Evolutionary conservation across 495 filamentous ascomycete genomes (phyloP).

Genomic region (Tuber calosporum): DNA sequence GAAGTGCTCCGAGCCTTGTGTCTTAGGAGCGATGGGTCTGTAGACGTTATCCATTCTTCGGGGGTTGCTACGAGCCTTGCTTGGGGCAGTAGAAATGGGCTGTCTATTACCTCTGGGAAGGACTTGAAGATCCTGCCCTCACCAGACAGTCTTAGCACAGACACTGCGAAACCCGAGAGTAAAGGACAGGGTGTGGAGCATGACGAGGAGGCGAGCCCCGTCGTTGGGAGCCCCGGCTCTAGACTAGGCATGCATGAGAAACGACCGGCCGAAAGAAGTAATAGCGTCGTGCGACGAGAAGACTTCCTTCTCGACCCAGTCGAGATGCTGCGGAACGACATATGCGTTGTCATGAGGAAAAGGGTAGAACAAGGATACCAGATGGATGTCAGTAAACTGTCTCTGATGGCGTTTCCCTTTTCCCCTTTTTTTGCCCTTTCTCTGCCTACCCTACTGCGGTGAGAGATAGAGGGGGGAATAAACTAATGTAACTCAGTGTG

Average conservation of each 20-base stretch:
- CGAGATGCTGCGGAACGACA: conserved; percentile 32
- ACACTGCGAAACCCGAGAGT: background rate
- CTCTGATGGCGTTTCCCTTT: background rate
- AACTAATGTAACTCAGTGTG: conserved; percentile 9
- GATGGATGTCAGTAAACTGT: conserved; percentile 21
- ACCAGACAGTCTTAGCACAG: conserved; percentile 4
- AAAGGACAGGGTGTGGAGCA: background rate
- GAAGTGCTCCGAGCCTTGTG: conserved; percentile 23
- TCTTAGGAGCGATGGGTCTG: conserved; percentile 31
- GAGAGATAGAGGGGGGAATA: conserved; percentile 1
- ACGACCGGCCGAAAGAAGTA: conserved; percentile 14
- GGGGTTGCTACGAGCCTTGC: conserved; percentile 28
- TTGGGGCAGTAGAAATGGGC: conserved; percentile 35
- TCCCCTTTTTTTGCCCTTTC: background rate
- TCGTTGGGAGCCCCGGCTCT: conserved; percentile 13
- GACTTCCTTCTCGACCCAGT: conserved; percentile 37
- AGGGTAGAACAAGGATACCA: conserved; percentile 33
- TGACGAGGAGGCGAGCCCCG: conserved; percentile 8
- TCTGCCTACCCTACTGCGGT: background rate
- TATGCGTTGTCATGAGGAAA: conserved; percentile 37
- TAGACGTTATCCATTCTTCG: conserved; percentile 28
- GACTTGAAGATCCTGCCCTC: conserved; percentile 33
- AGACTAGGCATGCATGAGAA: conserved; percentile 30
- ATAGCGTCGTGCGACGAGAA: conserved; percentile 30
- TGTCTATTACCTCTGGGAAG: conserved; percentile 35